These are phyloP conservation scores for Neospermospora avenae DNA, from an alignment of 2,329 filamentous ascomycete genomes.

Conservation along the genomic window DNA sequence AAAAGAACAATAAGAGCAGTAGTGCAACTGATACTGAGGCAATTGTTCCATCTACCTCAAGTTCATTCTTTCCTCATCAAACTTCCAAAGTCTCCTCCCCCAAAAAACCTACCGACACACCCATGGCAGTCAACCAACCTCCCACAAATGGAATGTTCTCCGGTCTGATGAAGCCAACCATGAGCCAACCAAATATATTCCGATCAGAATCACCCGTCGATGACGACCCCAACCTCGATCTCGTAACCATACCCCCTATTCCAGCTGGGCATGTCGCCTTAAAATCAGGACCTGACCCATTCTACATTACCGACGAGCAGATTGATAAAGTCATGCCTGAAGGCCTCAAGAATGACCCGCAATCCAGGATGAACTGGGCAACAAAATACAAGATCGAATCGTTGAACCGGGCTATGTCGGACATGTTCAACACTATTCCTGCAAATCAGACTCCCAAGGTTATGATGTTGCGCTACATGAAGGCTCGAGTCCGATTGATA, in stretches of 20 bases:
- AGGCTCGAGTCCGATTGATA: conserved; percentile 19
- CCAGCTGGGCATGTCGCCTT: neutral
- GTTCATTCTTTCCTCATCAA: neutral
- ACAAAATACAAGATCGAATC: conserved; percentile 30
- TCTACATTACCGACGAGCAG: conserved; percentile 22
- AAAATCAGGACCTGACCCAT: neutral
- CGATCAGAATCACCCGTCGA: neutral
- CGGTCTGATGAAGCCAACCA: conserved; percentile 3
- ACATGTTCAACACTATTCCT: conserved; percentile 22
- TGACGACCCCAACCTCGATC: too few species aligned
- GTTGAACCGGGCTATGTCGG: conserved; percentile 30
- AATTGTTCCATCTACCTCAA: neutral
- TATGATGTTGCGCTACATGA: conserved; percentile 15
- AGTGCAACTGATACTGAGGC: neutral
- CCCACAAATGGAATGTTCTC: conserved; percentile 20
- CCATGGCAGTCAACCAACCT: conserved; percentile 17
- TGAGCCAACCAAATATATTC: neutral
- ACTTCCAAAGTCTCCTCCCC: conserved; percentile 15
- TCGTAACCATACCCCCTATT: neutral
- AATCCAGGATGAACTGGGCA: conserved; percentile 25
- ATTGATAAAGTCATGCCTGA: conserved; percentile 24
- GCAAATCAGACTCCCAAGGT: conserved; percentile 8
- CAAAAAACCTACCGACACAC: conserved; percentile 19
- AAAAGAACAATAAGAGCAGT: neutral
- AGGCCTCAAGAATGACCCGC: conserved; percentile 20